Evolutionary conservation across 2,329 filamentous ascomycete species (phyloP).

Genomic region (Aspergillus cejpii): DNA sequence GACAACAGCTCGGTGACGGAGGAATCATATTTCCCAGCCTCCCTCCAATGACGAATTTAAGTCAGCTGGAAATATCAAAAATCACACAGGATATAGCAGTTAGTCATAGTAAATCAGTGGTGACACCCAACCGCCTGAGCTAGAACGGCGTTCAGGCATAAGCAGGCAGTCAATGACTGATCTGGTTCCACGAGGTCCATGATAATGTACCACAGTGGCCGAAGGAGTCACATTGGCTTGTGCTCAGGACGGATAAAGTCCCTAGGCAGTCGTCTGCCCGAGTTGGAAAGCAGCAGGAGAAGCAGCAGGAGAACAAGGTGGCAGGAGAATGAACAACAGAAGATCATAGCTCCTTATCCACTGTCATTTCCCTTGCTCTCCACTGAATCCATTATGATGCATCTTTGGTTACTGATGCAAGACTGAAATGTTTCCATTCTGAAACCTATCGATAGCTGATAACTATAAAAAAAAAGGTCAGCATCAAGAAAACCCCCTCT

Average conservation of each 20-base stretch:
- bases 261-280: conserved; percentile 8
- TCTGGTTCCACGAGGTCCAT: conserved; percentile 21
- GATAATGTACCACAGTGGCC: conserved; percentile 20
- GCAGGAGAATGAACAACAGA: not conserved
- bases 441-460: conserved; percentile 9
- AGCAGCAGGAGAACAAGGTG: too few species aligned
- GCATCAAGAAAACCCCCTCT: conserved; percentile 4
- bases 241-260: not conserved
- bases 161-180: conserved; percentile 9
- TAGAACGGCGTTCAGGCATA: conserved; percentile 12
- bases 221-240: conserved; percentile 3
- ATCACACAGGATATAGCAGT: not conserved
- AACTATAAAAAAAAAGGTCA: conserved; percentile 3
- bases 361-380: too few species aligned
- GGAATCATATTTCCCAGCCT: too few species aligned
- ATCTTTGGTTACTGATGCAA: not conserved
- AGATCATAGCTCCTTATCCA: too few species aligned
- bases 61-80: not conserved
- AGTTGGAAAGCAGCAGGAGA: not conserved
- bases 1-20: not conserved
- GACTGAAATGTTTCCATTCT: conserved; percentile 6
- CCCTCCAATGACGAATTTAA: not conserved
- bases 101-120: conserved; percentile 2
- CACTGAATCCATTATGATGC: not conserved
- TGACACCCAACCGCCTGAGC: conserved; percentile 11